Evolutionary conservation across 2,329 filamentous ascomycete species (phyloP).

Genomic region (Dichotomopilus funicola): DNA sequence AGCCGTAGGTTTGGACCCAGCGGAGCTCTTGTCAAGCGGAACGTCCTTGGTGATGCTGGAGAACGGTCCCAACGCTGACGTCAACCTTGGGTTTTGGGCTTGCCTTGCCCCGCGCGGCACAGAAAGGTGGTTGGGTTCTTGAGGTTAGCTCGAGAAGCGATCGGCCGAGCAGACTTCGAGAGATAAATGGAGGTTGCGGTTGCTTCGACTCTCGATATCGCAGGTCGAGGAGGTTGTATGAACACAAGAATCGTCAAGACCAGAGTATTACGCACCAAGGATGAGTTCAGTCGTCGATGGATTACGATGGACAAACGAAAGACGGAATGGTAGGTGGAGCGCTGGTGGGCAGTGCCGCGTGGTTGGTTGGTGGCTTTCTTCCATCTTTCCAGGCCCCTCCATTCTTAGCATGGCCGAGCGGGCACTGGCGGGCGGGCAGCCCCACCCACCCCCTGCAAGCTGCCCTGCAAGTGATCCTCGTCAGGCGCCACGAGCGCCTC

Average conservation of each 20-base stretch:
- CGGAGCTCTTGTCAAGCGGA: too few species aligned
- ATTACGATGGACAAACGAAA: conserved; percentile 2
- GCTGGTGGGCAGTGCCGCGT: conserved; percentile 16
- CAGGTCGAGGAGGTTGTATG: background rate
- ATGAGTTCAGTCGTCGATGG: background rate
- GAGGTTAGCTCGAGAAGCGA: too few species aligned
- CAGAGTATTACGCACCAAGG: background rate
- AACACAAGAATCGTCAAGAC: background rate
- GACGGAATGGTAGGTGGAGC: conserved; percentile 9
- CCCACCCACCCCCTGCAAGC: background rate
- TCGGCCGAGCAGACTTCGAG: too few species aligned
- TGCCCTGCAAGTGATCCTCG: background rate
- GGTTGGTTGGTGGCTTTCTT: conserved; percentile 9
- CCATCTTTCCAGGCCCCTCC: conserved; percentile 6
- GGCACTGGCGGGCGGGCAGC: too few species aligned
- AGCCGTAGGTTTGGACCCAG: too few species aligned
- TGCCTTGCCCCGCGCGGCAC: conserved; percentile 3
- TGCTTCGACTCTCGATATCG: background rate
- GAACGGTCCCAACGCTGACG: background rate
- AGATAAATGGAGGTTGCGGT: too few species aligned
- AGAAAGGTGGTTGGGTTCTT: too few species aligned
- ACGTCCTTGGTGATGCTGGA: too few species aligned
- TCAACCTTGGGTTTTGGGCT: background rate
- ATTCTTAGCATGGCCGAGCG: background rate
- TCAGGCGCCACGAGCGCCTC: too few species aligned